These are phyloP conservation scores for Aspergillus mulundensis DNA, from an alignment of 495 filamentous ascomycete species.

Conservation along the genomic window DNA sequence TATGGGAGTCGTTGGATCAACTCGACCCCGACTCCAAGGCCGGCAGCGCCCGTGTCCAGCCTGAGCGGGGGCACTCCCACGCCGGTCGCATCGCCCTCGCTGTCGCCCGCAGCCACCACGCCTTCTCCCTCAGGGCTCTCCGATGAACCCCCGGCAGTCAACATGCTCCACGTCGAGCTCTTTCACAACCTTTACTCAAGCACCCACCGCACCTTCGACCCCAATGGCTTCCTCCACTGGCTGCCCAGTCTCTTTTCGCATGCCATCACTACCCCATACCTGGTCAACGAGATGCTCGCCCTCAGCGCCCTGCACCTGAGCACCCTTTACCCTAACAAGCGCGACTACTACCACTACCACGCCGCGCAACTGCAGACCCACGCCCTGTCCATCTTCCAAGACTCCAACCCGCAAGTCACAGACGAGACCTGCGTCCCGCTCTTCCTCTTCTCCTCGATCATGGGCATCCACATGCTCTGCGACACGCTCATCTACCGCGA, in stretches of 20 bases:
- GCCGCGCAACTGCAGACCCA: slow-evolving; percentile 48
- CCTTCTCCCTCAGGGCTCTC: slow-evolving; percentile 5
- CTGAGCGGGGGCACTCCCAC: not conserved
- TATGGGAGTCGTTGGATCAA: slow-evolving; percentile 11
- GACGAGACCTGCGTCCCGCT: slow-evolving; percentile 36
- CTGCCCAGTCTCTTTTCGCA: slow-evolving; percentile 7
- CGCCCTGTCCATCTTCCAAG: slow-evolving; percentile 44
- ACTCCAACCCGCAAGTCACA: slow-evolving; percentile 15
- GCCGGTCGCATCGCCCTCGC: not conserved
- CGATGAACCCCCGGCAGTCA: slow-evolving; percentile 23
- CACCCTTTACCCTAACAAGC: slow-evolving; percentile 23
- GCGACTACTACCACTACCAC: slow-evolving; percentile 35
- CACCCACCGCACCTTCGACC: slow-evolving; percentile 4
- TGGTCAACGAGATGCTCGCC: slow-evolving; percentile 43
- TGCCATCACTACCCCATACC: slow-evolving; percentile 30
- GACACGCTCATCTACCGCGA: slow-evolving; percentile 30
- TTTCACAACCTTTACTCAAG: slow-evolving; percentile 24
- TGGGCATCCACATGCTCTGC: slow-evolving; percentile 46
- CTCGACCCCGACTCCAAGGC: not conserved
- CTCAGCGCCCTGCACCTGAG: slow-evolving; percentile 42
- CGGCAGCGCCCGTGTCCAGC: not conserved
- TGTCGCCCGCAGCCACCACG: not conserved
- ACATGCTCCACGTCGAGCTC: slow-evolving; percentile 32
- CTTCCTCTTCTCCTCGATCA: slow-evolving; percentile 46
- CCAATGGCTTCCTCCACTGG: not conserved